Base-by-base conservation (phyloP, 495 filamentous ascomycete species). In the Penicillium bovifimosum region DNA sequence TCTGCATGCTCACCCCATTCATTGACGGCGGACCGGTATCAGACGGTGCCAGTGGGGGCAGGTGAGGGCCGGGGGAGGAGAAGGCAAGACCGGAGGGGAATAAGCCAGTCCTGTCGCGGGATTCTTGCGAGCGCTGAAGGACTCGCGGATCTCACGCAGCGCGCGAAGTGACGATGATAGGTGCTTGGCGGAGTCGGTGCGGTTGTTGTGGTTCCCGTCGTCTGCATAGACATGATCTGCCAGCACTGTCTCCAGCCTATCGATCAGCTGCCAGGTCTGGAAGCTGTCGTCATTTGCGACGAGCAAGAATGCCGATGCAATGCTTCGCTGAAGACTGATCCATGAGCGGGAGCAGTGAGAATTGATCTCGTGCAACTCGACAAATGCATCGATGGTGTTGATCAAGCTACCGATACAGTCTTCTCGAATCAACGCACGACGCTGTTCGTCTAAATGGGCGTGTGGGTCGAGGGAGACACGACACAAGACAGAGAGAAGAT, bases 401-500 rank as follows among this genome's bases (percentile, higher is more conserved):
- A 72, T 61, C 43, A 78, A 54, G 47, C 69, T 75, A 11, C 41
- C 42, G 34, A 78, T 54, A 40, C 74, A 77, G 13, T 76, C 72
- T 38, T 74, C 68, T 9, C 73, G 73, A 50, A 83, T 67, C 11
- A 65, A 29, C 11, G 56, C 58, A 13, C 67, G 66, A 14, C 65
- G 63, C 2, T 69, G 55, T 1, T 66, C 66, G 24, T 68, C 62
- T 39, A 72, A 33, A 31, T 62, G 57, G 3, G 60, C 60, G 46
- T 73, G 72, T 10, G 76, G 73, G 40, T 77, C 78, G 44, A 84
- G 67, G 0, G 80, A 77, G 10, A 76, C 74, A 8, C 80, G 76
- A 55, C 80, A 82, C 28, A 84, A 63, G 33, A 82, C 75, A 6
- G 81, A 83, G 27, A 75, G 72, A 43, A 80, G 75, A 61, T 83